These are phyloP conservation scores for Carex parvula DNA, from an alignment of 176 grass and related monocot genomes.

Conservation along the genomic window DNA sequence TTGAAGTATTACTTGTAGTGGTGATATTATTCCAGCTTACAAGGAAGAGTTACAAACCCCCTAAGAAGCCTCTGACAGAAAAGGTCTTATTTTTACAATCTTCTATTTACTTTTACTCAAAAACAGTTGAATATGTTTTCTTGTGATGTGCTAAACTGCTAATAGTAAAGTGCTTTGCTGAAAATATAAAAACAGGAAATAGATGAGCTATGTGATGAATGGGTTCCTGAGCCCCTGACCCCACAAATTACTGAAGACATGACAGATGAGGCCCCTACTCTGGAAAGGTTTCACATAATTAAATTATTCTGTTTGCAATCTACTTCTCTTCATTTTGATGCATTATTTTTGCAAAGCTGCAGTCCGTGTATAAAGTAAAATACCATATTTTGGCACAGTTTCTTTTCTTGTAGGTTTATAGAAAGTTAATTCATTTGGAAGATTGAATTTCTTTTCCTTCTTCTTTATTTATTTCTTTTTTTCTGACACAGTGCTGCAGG, in stretches of 20 bases:
- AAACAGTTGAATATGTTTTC: slow-evolving; percentile 8
- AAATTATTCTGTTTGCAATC: background rate
- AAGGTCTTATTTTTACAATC: slow-evolving; percentile 43
- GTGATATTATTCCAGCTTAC: slow-evolving; percentile 92
- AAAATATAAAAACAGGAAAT: slow-evolving; percentile 60
- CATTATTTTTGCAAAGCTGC: background rate
- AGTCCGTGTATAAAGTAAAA: background rate
- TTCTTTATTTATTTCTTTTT: slow-evolving; percentile 30
- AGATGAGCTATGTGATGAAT: slow-evolving; percentile 94
- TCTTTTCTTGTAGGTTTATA: slow-evolving; percentile 8
- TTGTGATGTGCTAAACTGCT: background rate
- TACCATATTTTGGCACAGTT: background rate
- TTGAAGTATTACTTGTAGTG: slow-evolving; percentile 72
- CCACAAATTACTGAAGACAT: slow-evolving; percentile 61
- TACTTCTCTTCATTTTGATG: background rate
- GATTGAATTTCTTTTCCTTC: slow-evolving; percentile 27
- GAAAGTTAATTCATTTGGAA: slow-evolving; percentile 20
- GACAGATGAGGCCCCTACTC: slow-evolving; percentile 35
- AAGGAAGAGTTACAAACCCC: slow-evolving; percentile 91
- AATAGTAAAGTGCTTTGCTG: slow-evolving; percentile 26
- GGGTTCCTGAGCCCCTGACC: slow-evolving; percentile 79
- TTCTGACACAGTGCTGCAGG: slow-evolving; percentile 54
- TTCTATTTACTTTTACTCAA: background rate
- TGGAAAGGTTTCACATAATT: slow-evolving; percentile 67
- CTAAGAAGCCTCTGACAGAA: slow-evolving; percentile 80